phyloP scores from a whole-genome alignment of 2,329 filamentous ascomycete genomes.

The Penicillium sp. region DNA sequence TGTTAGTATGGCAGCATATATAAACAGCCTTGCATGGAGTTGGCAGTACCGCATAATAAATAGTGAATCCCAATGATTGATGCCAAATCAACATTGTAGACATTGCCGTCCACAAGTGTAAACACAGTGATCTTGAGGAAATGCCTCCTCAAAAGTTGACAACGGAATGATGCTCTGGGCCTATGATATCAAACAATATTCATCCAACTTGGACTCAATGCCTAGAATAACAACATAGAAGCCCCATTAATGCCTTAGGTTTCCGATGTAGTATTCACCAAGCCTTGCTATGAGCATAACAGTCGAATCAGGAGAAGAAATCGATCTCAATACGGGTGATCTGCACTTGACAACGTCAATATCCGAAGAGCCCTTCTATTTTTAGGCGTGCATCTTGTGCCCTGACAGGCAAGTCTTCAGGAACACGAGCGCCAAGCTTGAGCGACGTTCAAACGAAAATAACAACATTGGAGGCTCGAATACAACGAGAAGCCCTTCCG shows the following conservation, averaged over 20 bases:
- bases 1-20: background rate
- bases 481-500: background rate
- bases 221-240: background rate
- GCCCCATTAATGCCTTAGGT: background rate
- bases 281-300: background rate
- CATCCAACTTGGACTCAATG: background rate
- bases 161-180: background rate
- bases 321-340: constrained; percentile 1
- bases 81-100: background rate
- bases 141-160: background rate
- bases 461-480: background rate
- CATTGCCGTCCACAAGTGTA: background rate
- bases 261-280: constrained; percentile 2
- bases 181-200: background rate
- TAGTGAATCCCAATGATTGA: background rate
- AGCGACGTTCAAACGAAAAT: background rate
- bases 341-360: constrained; percentile 1
- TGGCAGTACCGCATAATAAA: too few relatives aligned
- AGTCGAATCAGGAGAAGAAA: background rate
- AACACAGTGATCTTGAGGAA: background rate
- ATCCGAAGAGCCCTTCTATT: background rate
- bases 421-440: constrained; percentile 9
- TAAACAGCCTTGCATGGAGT: background rate
- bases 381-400: constrained; percentile 2
- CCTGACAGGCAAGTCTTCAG: constrained; percentile 1